Evolutionary conservation across 805 yeast species (phyloP).

Genomic region (Ogataea nakhonphanomensis): DNA sequence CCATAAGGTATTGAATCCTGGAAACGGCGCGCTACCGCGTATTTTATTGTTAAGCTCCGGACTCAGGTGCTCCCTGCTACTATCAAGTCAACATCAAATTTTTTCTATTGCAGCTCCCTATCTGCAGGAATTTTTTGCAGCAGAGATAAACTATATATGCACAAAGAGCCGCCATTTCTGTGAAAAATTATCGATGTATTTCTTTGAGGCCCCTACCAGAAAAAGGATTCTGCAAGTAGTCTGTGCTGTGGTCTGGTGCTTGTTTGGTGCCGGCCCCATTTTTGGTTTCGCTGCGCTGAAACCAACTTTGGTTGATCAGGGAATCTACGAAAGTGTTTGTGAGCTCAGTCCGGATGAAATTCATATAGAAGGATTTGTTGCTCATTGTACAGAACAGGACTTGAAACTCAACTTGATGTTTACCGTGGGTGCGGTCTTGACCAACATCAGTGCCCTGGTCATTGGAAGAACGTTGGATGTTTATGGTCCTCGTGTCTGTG

Average conservation of each 20-base stretch:
- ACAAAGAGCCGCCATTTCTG: background rate
- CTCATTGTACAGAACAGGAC: constrained; percentile 51
- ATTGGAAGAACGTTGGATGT: constrained; percentile 49
- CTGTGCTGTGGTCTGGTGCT: constrained; percentile 54
- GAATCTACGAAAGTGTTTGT: constrained; percentile 44
- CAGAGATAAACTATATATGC: background rate
- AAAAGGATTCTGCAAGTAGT: constrained; percentile 40
- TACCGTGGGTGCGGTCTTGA: constrained; percentile 54
- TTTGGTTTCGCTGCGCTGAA: constrained; percentile 61
- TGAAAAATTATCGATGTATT: constrained; percentile 25
- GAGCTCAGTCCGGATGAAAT: constrained; percentile 17
- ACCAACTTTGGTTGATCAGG: constrained; percentile 48
- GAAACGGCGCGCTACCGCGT: no score
- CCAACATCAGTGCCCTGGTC: constrained; percentile 50
- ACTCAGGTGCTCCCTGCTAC: no score
- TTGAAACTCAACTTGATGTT: constrained; percentile 56
- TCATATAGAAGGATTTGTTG: constrained; percentile 28
- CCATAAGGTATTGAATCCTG: no score
- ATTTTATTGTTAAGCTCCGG: no score
- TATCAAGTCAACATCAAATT: background rate
- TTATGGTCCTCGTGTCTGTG: constrained; percentile 53
- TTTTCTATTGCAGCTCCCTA: background rate
- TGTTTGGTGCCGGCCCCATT: constrained; percentile 55
- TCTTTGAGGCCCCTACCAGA: constrained; percentile 28
- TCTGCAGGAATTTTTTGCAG: background rate